Evolutionary conservation across 2,329 filamentous ascomycete genomes (phyloP).

Genomic region (Blastomyces percursus): DNA sequence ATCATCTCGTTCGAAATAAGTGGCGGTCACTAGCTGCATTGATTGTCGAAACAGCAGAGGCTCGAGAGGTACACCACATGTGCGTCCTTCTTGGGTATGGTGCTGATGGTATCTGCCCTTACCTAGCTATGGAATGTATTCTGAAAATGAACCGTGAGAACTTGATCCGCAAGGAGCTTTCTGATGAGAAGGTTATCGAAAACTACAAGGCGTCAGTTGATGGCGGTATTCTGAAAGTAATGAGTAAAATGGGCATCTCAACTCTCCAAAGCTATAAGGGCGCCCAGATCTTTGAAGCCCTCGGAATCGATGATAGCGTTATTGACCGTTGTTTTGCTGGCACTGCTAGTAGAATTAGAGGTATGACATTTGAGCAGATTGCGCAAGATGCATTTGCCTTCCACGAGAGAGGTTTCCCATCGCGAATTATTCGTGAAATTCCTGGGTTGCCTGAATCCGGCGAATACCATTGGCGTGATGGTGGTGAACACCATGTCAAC

Average conservation of each 20-base stretch:
- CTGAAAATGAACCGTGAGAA: conserved; percentile 92
- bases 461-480: conserved; percentile 97
- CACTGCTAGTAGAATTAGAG: conserved; percentile 87
- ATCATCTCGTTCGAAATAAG: conserved; percentile 90
- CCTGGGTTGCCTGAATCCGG: conserved; percentile 81
- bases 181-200: conserved; percentile 69
- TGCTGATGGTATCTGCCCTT: conserved; percentile 87
- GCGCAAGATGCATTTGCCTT: conserved; percentile 90
- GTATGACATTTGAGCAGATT: conserved; percentile 85
- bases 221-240: conserved; percentile 93
- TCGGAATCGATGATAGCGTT: conserved; percentile 83
- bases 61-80: conserved; percentile 97
- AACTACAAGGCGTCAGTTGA: conserved; percentile 98
- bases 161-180: conserved; percentile 80
- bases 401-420: conserved; percentile 86
- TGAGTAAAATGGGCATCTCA: conserved; percentile 99
- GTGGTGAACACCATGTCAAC: conserved; percentile 90
- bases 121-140: conserved; percentile 92
- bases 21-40: conserved; percentile 84
- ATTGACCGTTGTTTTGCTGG: conserved; percentile 92
- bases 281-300: conserved; percentile 92
- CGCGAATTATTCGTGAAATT: conserved; percentile 62
- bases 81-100: conserved; percentile 95
- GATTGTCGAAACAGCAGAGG: conserved; percentile 84
- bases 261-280: conserved; percentile 95